Percentiles rank a stretch among this genome's conserved stretches.
phyloP scores from a whole-genome alignment of 495 filamentous ascomycete species.

The Aspergillus cavernicola region DNA sequence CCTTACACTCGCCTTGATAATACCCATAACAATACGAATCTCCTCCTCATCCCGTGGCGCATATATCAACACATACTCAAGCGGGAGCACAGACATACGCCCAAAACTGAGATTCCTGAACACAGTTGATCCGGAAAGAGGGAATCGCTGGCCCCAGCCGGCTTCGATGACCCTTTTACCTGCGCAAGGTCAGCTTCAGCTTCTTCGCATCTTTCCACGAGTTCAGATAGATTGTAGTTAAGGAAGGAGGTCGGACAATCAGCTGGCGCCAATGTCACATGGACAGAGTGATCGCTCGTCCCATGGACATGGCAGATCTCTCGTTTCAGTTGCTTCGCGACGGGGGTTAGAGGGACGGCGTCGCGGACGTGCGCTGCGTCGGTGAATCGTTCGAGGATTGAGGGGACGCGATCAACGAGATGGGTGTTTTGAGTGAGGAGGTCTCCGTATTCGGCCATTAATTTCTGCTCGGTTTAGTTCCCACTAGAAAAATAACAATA shows the following conservation, averaged over 20 bases:
- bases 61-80: slow-evolving; percentile 78
- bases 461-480: slow-evolving; percentile 20
- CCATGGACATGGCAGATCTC: slow-evolving; percentile 79
- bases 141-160: slow-evolving; percentile 90
- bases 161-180: slow-evolving; percentile 70
- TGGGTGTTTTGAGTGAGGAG: slow-evolving; percentile 31
- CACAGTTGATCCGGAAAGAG: slow-evolving; percentile 56
- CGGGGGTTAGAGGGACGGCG: slow-evolving; percentile 16
- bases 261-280: slow-evolving; percentile 71
- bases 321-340: slow-evolving; percentile 34
- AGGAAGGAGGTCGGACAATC: too few species aligned
- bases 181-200: slow-evolving; percentile 5
- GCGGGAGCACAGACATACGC: slow-evolving; percentile 34
- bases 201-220: neutral
- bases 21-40: slow-evolving; percentile 61
- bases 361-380: slow-evolving; percentile 29
- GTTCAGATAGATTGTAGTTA: too few species aligned
- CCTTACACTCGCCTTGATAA: slow-evolving; percentile 60
- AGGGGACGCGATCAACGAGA: slow-evolving; percentile 26
- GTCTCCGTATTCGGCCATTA: slow-evolving; percentile 19
- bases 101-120: slow-evolving; percentile 46
- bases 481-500: neutral
- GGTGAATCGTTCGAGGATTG: slow-evolving; percentile 27
- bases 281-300: slow-evolving; percentile 64
- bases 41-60: slow-evolving; percentile 70